A percentile compares a stretch with the other conserved stretches of the same genome.
Evolutionary conservation across 2,329 filamentous ascomycete genomes (phyloP).

Genomic region (Aspergillus hiratsukae): DNA sequence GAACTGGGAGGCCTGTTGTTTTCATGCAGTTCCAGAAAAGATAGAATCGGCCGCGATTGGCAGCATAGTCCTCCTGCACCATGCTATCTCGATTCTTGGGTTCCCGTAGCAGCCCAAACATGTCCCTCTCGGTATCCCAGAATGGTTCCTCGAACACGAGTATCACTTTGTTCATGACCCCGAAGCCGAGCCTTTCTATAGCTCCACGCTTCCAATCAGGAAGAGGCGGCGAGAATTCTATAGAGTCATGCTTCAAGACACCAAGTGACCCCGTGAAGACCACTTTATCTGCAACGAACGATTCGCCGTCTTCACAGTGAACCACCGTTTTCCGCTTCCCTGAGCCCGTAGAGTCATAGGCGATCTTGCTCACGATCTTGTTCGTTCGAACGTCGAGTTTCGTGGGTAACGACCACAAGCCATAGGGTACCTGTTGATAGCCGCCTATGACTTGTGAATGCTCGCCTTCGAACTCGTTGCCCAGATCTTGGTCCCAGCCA

Average conservation of each 20-base stretch:
- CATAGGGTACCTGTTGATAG: slow-evolving; percentile 89
- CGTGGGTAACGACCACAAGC: slow-evolving; percentile 71
- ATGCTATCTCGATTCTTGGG: slow-evolving; percentile 66
- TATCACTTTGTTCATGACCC: slow-evolving; percentile 91
- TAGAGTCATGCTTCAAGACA: slow-evolving; percentile 73
- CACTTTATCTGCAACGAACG: slow-evolving; percentile 81
- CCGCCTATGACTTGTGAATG: slow-evolving; percentile 92
- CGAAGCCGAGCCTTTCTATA: slow-evolving; percentile 82
- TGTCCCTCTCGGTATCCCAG: slow-evolving; percentile 85
- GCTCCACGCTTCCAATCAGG: slow-evolving; percentile 79
- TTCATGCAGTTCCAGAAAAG: slow-evolving; percentile 96
- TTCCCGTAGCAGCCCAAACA: slow-evolving; percentile 85
- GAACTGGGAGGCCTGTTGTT: slow-evolving; percentile 79
- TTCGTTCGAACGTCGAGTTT: slow-evolving; percentile 73
- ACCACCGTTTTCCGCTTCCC: slow-evolving; percentile 53
- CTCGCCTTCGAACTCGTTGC: slow-evolving; percentile 93
- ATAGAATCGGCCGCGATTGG: slow-evolving; percentile 84
- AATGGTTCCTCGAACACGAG: slow-evolving; percentile 85
- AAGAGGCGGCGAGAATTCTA: slow-evolving; percentile 87
- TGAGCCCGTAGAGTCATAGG: slow-evolving; percentile 48
- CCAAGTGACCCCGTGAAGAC: slow-evolving; percentile 87
- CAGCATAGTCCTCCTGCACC: slow-evolving; percentile 72
- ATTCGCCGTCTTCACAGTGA: slow-evolving; percentile 71
- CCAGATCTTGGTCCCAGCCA: slow-evolving; percentile 95
- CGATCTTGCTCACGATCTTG: slow-evolving; percentile 68